Evolutionary conservation across 768 basidiomycete species (phyloP).

Genomic region (Boletus patriciae): DNA sequence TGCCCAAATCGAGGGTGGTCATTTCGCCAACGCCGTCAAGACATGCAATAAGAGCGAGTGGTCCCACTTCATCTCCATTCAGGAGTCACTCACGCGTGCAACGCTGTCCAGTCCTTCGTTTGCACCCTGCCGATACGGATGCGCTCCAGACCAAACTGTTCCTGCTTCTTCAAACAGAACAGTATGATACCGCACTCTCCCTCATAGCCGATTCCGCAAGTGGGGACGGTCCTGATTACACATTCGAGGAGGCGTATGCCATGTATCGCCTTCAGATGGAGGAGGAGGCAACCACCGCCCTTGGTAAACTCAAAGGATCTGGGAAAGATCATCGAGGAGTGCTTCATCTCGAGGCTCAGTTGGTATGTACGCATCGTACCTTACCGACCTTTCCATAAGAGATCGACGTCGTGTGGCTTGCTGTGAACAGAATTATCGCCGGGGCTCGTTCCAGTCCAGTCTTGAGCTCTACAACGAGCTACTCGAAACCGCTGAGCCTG

Average conservation of each 20-base stretch:
- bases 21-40: slow-evolving; percentile 82
- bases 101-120: slow-evolving; percentile 57
- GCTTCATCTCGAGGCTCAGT: slow-evolving; percentile 81
- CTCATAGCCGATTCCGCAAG: slow-evolving; percentile 42
- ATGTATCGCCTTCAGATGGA: slow-evolving; percentile 83
- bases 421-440: slow-evolving; percentile 65
- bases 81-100: slow-evolving; percentile 20
- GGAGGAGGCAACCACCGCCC: slow-evolving; percentile 57
- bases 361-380: slow-evolving; percentile 51
- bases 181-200: slow-evolving; percentile 66
- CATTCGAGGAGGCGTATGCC: slow-evolving; percentile 79
- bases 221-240: slow-evolving; percentile 18
- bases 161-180: slow-evolving; percentile 83
- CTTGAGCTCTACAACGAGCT: slow-evolving; percentile 80
- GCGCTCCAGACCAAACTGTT: slow-evolving; percentile 85
- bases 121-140: slow-evolving; percentile 67
- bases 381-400: slow-evolving; percentile 20
- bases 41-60: slow-evolving; percentile 88
- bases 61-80: slow-evolving; percentile 21
- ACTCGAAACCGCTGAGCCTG: slow-evolving; percentile 74
- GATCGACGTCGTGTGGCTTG: slow-evolving; percentile 14
- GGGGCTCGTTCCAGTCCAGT: slow-evolving; percentile 70
- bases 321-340: slow-evolving; percentile 57
- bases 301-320: slow-evolving; percentile 48
- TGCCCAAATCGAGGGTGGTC: slow-evolving; percentile 88